A percentile compares a stretch with the other conserved stretches of the same genome.
Conservation (phyloP, 345 rosid genomes). For the Theobroma cacao region DNA sequence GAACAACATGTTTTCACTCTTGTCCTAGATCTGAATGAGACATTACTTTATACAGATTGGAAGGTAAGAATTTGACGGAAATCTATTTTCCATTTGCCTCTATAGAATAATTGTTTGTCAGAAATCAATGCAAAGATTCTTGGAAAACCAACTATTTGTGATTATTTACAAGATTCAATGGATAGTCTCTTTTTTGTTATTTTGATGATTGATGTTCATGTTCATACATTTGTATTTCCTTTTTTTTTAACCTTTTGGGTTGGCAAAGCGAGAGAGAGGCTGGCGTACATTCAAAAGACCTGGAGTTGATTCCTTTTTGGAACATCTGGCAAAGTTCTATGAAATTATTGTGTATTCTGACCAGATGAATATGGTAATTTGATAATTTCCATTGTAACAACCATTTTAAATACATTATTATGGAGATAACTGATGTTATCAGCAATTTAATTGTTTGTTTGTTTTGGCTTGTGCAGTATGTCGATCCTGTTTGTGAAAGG, state of each 20-base stretch:
- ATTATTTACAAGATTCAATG: too few relatives aligned
- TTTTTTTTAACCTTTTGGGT: conserved; percentile 15
- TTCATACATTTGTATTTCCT: background rate
- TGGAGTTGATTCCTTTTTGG: conserved; percentile 93
- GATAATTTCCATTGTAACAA: background rate
- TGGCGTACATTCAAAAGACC: conserved; percentile 99
- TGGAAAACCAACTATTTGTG: too few relatives aligned
- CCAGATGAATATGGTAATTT: conserved; percentile 70
- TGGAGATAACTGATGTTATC: background rate
- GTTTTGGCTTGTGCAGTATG: conserved; percentile 52
- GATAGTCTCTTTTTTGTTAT: background rate
- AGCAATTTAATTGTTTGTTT: conserved; percentile 9
- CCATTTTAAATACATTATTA: background rate
- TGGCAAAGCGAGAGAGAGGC: conserved; percentile 87
- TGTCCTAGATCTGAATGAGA: conserved; percentile 93
- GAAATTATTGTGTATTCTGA: conserved; percentile 91
- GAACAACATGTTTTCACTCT: conserved; percentile 89
- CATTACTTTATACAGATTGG: conserved; percentile 91
- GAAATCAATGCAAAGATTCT: too few relatives aligned
- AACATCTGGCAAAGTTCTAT: conserved; percentile 75
- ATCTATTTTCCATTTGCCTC: background rate
- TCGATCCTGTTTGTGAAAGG: conserved; percentile 80
- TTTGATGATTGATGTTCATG: conserved; percentile 8
- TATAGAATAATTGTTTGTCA: too few relatives aligned
- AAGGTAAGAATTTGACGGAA: conserved; percentile 44